These are phyloP conservation scores for Plasmodium gonderi DNA, from an alignment of 169 alveolate genomes.

Conservation along the genomic window DNA sequence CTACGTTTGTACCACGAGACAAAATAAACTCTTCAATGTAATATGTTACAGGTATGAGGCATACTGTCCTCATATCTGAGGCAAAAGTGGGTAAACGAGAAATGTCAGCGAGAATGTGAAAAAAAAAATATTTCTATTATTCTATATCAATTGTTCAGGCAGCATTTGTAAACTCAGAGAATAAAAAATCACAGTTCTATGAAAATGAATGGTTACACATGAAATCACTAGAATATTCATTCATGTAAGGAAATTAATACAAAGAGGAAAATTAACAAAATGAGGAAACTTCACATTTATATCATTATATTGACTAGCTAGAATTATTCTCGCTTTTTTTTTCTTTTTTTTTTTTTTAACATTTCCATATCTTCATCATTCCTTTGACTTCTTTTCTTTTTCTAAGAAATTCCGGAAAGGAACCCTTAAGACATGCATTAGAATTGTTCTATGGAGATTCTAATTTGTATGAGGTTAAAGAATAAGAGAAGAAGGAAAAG, in stretches of 20 bases:
- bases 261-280: neutral
- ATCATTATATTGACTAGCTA: too few relatives aligned
- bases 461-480: conserved; percentile 16
- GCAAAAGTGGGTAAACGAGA: neutral
- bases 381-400: neutral
- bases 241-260: conserved; percentile 25
- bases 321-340: too few relatives aligned
- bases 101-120: too few relatives aligned
- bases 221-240: conserved; percentile 54
- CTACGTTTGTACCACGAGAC: neutral
- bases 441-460: conserved; percentile 42
- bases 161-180: conserved; percentile 37
- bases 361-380: neutral
- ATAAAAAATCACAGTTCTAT: conserved; percentile 43
- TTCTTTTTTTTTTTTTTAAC: neutral
- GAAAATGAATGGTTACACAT: conserved; percentile 69
- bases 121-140: neutral
- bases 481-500: neutral
- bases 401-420: conserved; percentile 47
- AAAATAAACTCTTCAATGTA: neutral
- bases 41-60: neutral
- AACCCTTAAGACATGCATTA: conserved; percentile 40
- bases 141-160: conserved; percentile 9
- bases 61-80: too few relatives aligned
- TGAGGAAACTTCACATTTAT: too few relatives aligned